A percentile compares a stretch with the other conserved stretches of the same genome.
These are phyloP conservation scores for Pichia sp. DNA, from an alignment of 1,139 yeast species.

Conservation along the genomic window DNA sequence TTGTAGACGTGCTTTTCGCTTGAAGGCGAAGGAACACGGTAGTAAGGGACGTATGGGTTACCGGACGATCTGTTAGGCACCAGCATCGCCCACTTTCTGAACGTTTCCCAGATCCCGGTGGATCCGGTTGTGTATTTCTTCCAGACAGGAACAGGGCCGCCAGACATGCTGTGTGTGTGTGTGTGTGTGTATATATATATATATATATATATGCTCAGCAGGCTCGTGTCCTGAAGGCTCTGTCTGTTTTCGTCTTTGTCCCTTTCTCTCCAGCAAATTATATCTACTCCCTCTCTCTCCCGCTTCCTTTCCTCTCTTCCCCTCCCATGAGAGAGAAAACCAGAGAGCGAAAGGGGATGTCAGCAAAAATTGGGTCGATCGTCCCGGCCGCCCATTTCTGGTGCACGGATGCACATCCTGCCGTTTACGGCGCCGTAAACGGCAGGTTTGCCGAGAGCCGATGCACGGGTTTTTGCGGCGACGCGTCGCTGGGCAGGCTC, in stretches of 20 bases:
- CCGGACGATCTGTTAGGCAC: constrained; percentile 86
- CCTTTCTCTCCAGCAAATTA: not conserved
- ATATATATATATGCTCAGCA: too few species aligned
- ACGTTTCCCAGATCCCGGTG: constrained; percentile 74
- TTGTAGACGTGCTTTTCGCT: constrained; percentile 56
- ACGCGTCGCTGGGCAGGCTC: too few species aligned
- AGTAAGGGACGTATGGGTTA: constrained; percentile 69
- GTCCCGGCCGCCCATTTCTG: not conserved
- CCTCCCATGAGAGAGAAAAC: not conserved
- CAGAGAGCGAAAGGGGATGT: not conserved
- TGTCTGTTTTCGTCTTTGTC: not conserved
- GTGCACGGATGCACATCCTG: not conserved
- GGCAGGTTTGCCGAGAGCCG: not conserved
- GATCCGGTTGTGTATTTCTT: constrained; percentile 83
- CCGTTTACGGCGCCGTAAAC: not conserved
- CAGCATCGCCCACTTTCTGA: constrained; percentile 58
- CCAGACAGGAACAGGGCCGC: constrained; percentile 80
- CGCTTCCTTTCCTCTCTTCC: not conserved
- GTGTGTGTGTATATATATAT: not conserved
- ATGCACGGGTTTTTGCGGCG: too few species aligned
- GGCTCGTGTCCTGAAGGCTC: not conserved
- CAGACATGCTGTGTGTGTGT: constrained; percentile 39
- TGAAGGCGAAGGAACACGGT: constrained; percentile 73
- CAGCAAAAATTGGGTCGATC: not conserved
- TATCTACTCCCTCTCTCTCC: not conserved